A percentile compares a stretch with the other conserved stretches of the same genome.
Conservation (phyloP, 768 basidiomycete species). For the Psilocybe cubensis region DNA sequence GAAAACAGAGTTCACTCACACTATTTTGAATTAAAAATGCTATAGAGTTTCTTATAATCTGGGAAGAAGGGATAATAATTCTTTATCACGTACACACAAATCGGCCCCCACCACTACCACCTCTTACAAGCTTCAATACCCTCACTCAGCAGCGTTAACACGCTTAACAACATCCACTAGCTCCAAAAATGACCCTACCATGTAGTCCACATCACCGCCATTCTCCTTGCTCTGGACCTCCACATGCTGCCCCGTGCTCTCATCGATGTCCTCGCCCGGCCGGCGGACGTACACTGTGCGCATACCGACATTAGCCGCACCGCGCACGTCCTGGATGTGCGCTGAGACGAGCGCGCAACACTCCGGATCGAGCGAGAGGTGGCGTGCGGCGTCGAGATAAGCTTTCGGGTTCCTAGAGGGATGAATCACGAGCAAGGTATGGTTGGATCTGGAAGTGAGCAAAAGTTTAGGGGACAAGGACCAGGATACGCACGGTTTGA, state of each 20-base stretch:
- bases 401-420: slow-evolving; percentile 51
- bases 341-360: slow-evolving; percentile 69
- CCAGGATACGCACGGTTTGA: slow-evolving; percentile 56
- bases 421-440: slow-evolving; percentile 22
- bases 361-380: slow-evolving; percentile 52
- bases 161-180: slow-evolving; percentile 34
- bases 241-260: slow-evolving; percentile 36
- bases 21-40: no score
- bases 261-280: slow-evolving; percentile 42
- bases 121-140: no score
- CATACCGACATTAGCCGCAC: slow-evolving; percentile 54
- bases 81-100: no score
- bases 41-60: no score
- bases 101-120: no score
- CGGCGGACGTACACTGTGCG: slow-evolving; percentile 63
- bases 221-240: slow-evolving; percentile 47
- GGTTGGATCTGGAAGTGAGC: no score
- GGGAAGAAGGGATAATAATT: no score
- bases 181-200: slow-evolving; percentile 55
- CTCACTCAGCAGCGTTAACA: neutral
- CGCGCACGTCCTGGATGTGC: slow-evolving; percentile 60
- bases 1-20: no score
- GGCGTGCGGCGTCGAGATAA: slow-evolving; percentile 51
- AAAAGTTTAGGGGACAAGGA: neutral
- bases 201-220: slow-evolving; percentile 62